Conservation (phyloP, 495 filamentous ascomycete species). For the Amniculicola lignicola region DNA sequence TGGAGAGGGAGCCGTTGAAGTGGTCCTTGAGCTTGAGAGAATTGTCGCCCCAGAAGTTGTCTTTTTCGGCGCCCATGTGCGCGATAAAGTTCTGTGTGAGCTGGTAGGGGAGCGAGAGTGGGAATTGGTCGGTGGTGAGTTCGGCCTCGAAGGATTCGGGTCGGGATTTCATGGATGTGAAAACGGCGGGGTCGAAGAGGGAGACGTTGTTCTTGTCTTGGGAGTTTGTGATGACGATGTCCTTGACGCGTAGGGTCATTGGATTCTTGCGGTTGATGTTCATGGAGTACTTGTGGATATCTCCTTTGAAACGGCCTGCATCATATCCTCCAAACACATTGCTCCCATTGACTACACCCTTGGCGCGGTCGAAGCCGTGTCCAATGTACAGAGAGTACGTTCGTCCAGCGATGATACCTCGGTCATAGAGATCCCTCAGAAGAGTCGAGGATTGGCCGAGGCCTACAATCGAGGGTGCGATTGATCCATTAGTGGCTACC, state of each 20-base stretch:
- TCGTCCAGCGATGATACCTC: constrained; percentile 34
- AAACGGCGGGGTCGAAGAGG: constrained; percentile 32
- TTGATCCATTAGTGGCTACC: constrained; percentile 24
- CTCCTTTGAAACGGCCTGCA: constrained; percentile 35
- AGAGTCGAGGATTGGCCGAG: constrained; percentile 36
- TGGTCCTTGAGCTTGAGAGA: constrained; percentile 33
- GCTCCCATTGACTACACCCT: constrained; percentile 34
- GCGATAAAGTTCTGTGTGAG: constrained; percentile 40
- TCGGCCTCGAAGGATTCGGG: constrained; percentile 33
- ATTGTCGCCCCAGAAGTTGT: constrained; percentile 33
- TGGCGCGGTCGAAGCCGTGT: constrained; percentile 30
- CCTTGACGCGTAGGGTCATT: constrained; percentile 33
- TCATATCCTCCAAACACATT: constrained; percentile 39
- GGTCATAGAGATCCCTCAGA: constrained; percentile 25
- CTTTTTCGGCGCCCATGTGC: constrained; percentile 23
- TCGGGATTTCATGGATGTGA: constrained; percentile 25
- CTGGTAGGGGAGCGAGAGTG: constrained; percentile 35
- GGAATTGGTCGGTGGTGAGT: constrained; percentile 38
- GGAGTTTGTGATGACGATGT: constrained; percentile 34
- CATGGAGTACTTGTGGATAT: constrained; percentile 31
- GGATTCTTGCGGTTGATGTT: constrained; percentile 16
- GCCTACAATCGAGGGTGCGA: constrained; percentile 33
- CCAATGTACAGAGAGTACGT: constrained; percentile 40
- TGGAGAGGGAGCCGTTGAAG: constrained; percentile 34
- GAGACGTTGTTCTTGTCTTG: constrained; percentile 31